A percentile compares a stretch with the other conserved stretches of the same genome.
These are phyloP conservation scores for Xylariaceae sp. DNA, from an alignment of 2,329 filamentous ascomycete genomes.

Conservation along the genomic window DNA sequence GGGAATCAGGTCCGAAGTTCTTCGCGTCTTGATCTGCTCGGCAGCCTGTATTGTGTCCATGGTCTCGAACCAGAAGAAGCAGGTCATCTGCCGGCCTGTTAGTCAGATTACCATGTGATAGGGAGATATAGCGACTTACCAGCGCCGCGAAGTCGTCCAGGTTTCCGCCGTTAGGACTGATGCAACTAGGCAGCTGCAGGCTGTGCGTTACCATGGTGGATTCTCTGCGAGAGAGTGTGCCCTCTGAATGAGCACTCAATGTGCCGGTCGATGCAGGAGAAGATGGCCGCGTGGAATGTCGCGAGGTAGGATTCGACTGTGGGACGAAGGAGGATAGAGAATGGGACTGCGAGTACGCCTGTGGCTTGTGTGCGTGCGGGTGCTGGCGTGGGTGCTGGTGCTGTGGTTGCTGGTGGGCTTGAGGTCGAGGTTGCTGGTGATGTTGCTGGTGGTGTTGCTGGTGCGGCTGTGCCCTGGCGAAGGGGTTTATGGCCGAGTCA, in stretches of 20 bases:
- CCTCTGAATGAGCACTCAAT: conserved; percentile 22
- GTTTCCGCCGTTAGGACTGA: conserved; percentile 67
- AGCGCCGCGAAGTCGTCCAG: conserved; percentile 77
- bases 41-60: conserved; percentile 70
- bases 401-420: conserved; percentile 25
- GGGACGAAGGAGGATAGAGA: conserved; percentile 11
- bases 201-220: conserved; percentile 47
- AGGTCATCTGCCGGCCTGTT: conserved; percentile 63
- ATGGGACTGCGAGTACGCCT: conserved; percentile 6
- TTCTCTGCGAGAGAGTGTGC: conserved; percentile 28
- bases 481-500: conserved; percentile 23
- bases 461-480: conserved; percentile 20
- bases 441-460: conserved; percentile 22
- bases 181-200: conserved; percentile 66
- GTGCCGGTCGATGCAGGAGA: conserved; percentile 29
- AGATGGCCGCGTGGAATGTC: conserved; percentile 28
- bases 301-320: conserved; percentile 17
- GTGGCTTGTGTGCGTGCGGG: no score
- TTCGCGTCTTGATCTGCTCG: conserved; percentile 47
- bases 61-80: conserved; percentile 95
- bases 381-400: conserved; percentile 10
- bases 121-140: conserved; percentile 37
- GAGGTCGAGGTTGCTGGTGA: conserved; percentile 27
- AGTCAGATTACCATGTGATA: conserved; percentile 10
- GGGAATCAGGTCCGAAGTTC: conserved; percentile 28